These are phyloP conservation scores for Gloeophyllum trabeum DNA, from an alignment of 768 basidiomycete species.

Conservation along the genomic window DNA sequence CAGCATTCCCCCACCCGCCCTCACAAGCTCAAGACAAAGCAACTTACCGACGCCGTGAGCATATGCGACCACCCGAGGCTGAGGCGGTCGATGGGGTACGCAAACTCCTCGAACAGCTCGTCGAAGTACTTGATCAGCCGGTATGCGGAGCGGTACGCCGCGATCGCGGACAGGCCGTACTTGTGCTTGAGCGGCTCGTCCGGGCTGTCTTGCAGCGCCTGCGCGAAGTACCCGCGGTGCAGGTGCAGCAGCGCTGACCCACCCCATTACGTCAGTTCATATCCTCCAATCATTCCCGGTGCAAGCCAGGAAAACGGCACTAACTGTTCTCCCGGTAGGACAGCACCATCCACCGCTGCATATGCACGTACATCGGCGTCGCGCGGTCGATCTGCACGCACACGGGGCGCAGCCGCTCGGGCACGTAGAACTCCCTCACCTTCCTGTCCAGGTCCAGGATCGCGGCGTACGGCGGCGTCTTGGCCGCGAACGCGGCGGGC, in stretches of 20 bases:
- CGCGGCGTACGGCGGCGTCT: conserved; percentile 34
- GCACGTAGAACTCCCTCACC: conserved; percentile 49
- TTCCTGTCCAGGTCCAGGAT: conserved; percentile 49
- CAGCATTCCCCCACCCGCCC: background rate
- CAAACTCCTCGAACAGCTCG: conserved; percentile 27
- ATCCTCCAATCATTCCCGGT: no score
- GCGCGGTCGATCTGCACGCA: background rate
- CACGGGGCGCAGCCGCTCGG: conserved; percentile 30
- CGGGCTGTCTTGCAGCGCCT: conserved; percentile 50
- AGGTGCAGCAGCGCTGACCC: conserved; percentile 49
- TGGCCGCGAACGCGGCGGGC: conserved; percentile 19
- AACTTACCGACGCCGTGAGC: conserved; percentile 50
- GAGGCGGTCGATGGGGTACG: conserved; percentile 32
- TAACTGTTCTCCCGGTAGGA: conserved; percentile 60
- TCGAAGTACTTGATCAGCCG: conserved; percentile 41
- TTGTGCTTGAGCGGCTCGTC: conserved; percentile 45
- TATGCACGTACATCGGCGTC: conserved; percentile 18
- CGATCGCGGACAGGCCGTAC: conserved; percentile 60
- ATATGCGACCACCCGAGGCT: conserved; percentile 55
- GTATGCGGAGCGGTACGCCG: conserved; percentile 65
- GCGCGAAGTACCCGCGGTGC: conserved; percentile 58
- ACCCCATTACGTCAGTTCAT: no score
- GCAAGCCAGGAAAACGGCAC: no score
- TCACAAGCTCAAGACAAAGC: conserved; percentile 1
- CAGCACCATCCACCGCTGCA: conserved; percentile 58